These are phyloP conservation scores for Miscanthus sacchariflorus DNA, from an alignment of 202 grass and related monocot species.

Conservation along the genomic window DNA sequence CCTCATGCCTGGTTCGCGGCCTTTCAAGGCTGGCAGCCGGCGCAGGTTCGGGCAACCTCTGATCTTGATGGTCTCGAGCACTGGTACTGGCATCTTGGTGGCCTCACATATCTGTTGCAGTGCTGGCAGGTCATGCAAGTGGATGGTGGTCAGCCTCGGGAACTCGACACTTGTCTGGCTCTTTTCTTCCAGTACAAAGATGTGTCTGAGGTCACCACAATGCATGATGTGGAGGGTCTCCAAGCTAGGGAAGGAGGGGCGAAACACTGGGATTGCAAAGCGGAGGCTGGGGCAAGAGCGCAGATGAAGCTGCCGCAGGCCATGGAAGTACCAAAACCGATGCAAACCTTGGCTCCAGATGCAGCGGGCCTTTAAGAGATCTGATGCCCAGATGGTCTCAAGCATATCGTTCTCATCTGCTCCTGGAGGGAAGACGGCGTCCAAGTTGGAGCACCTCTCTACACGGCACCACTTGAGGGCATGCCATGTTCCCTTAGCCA, in stretches of 20 bases:
- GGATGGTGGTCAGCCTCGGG: neutral
- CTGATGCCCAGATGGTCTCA: neutral
- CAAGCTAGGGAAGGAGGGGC: neutral
- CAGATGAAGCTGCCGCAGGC: constrained; percentile 8
- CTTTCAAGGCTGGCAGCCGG: neutral
- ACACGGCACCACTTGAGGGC: neutral
- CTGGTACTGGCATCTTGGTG: neutral
- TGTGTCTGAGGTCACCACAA: neutral
- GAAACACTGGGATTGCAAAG: too few species aligned
- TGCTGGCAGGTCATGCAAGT: neutral
- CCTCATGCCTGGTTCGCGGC: neutral
- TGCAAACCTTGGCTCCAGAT: neutral
- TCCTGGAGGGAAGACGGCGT: neutral
- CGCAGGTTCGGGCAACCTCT: neutral
- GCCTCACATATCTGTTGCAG: neutral
- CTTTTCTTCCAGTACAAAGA: neutral
- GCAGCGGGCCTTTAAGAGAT: constrained; percentile 12
- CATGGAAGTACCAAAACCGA: too few species aligned
- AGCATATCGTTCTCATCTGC: accelerated
- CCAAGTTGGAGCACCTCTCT: constrained; percentile 28
- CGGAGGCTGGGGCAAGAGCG: constrained; percentile 23
- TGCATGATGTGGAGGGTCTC: constrained; percentile 41
- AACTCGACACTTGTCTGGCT: neutral
- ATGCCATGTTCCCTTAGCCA: accelerated
- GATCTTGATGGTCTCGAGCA: neutral